These are phyloP conservation scores for Poa annua DNA, from an alignment of 176 grass and related monocot genomes.

Conservation along the genomic window DNA sequence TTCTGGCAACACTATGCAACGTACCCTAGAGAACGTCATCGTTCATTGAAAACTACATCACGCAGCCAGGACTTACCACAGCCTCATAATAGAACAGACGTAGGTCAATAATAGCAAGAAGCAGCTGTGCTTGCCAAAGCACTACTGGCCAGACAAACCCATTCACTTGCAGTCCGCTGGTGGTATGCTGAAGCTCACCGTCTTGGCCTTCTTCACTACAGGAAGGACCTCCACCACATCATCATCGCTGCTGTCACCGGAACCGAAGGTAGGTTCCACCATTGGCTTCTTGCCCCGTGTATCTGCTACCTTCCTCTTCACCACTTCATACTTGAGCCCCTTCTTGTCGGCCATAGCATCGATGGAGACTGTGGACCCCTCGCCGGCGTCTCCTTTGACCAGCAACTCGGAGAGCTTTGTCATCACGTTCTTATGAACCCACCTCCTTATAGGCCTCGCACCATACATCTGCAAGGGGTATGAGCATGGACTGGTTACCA, in stretches of 20 bases:
- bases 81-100: too few relatives aligned
- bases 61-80: too few relatives aligned
- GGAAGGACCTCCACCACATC: background rate
- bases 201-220: background rate
- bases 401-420: background rate
- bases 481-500: background rate
- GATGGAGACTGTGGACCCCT: background rate
- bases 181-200: background rate
- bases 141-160: background rate
- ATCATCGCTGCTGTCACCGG: background rate
- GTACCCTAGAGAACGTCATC: too few relatives aligned
- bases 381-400: background rate
- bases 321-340: conserved; percentile 10
- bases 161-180: background rate
- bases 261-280: background rate
- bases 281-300: background rate
- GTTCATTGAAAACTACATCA: too few relatives aligned
- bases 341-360: conserved; percentile 5
- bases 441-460: conserved; percentile 24
- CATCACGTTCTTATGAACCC: conserved; percentile 17
- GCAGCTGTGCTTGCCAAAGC: background rate
- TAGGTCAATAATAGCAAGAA: background rate
- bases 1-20: too few relatives aligned
- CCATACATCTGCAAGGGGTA: background rate
- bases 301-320: background rate